Base-by-base conservation (phyloP, 2,329 filamentous ascomycete genomes). In the Cryphonectria nitschkei region DNA sequence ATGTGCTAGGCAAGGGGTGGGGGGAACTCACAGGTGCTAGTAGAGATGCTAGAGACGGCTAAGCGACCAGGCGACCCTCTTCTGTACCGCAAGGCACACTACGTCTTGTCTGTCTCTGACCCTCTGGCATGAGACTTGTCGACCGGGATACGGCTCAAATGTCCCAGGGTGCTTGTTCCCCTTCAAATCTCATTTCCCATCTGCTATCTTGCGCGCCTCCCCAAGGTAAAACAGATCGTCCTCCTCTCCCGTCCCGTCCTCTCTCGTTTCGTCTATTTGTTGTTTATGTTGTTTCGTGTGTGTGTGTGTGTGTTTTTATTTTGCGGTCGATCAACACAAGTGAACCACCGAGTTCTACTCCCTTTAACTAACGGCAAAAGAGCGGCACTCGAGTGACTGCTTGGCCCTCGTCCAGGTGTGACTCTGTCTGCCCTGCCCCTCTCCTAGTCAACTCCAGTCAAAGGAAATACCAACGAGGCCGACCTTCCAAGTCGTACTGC, bases 131-230 rank as follows among this genome's bases (percentile, higher is more conserved):
- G 58, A n/a, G 22, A 39, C 39, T 22, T 34, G 34, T 39, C 58
- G 58, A n/a, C 58, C 22, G 22, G 58, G 58, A 34, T 60, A 60
- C 32, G 32, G 26, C 3, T 19, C 56, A 32, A 7, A 32, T 22
- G 56, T 22, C 7, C 58, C n/a, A 19, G 58, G 58, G 22, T 61
- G 32, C 58, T 32, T 39, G 37, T 39, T 39, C 32, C 39, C 58
- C 32, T 39, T 34, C 34, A 34, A 50, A 50, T 50, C 58, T 61
- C 58, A 39, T 61, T 61, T 61, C 58, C 58, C 58, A 26, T 39
- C 1, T 61, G 46, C 46, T 22, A n/a, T 50, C 43, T 22, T 46
- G 43, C 43, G 56, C 56, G 34, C 52, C 32, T 60, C 58, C 32
- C 58, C 58, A 39, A 39, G 34, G 34, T 26, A 39, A 61, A 61